Base-by-base conservation (phyloP, 805 yeast species). In the Metschnikowia gelsemii region DNA sequence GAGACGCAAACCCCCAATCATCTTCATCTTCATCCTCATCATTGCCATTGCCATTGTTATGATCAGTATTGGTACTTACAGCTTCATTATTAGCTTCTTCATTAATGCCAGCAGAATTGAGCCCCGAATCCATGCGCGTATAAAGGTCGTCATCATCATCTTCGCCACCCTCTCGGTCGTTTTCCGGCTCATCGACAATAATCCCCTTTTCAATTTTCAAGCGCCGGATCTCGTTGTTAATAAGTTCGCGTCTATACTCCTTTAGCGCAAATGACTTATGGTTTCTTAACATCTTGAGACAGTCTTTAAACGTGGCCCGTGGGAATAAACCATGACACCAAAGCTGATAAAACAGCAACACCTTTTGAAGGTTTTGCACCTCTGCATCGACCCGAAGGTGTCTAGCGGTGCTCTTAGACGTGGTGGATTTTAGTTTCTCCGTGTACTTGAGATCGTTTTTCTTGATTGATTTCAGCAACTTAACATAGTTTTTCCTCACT, bases 261-360 rank as follows among this genome's bases (percentile, higher is more conserved):
- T 37, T 40, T 17, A 52, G 14, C 5, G 45, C 32, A 9, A 29
- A 12, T 5, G 55, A 49, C 32, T 45, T 49, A 29, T 49, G 42
- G 20, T 20, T 31, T 4, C 56, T 43, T 9, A 52, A 34, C 46
- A 52, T 42, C 23, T 36, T 44, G 22, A 49, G 35, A 32, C 56
- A 52, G 32, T 52, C 56, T 16, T 35, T 16, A 28, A 52, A 52
- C 16, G 35, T 52, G 13, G 56, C 56, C 18, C 44, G 32, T 5
- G 56, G 56, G 41, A 51, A 46, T 23, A 59, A 50, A 8, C 72
- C 66, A 42, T 70, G 74, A 50, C 74, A 70, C 75, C 75, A 70
- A 19, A 70, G 55, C 47, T 70, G 73, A 52, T 70, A 70, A 51
- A 68, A 70, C 51, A 68, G 70, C 24, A 70, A 49, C 1, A 67